A percentile compares a stretch with the other conserved stretches of the same genome.
Evolutionary conservation across 176 grass and related monocot genomes (phyloP).

Genomic region (Bromus sterilis): DNA sequence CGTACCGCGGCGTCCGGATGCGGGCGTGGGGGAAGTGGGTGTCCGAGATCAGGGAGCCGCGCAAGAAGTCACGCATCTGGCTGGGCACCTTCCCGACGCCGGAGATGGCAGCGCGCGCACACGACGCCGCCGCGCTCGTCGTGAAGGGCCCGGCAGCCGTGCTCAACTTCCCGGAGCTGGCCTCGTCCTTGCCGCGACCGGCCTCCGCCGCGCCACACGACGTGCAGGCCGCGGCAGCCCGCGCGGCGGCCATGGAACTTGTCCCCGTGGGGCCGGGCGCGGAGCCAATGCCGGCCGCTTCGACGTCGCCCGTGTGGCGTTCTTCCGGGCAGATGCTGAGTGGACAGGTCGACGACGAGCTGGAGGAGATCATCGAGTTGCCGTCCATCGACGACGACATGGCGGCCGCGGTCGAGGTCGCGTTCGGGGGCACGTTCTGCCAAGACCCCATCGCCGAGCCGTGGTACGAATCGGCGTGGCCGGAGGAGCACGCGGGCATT

Average conservation of each 20-base stretch:
- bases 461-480: conserved; percentile 31
- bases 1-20: conserved; percentile 80
- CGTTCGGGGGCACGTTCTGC: conserved; percentile 10
- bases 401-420: not conserved
- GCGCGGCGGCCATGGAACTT: conserved; percentile 52
- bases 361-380: conserved; percentile 62
- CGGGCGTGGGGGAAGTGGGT: conserved; percentile 91
- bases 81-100: conserved; percentile 77
- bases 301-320: not conserved
- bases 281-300: not conserved
- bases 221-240: conserved; percentile 59
- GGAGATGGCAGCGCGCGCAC: conserved; percentile 85
- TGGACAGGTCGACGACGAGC: conserved; percentile 28
- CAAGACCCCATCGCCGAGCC: not conserved
- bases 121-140: conserved; percentile 66
- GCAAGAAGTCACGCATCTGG: conserved; percentile 95
- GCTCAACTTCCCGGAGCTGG: conserved; percentile 70
- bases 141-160: conserved; percentile 55
- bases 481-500: not conserved
- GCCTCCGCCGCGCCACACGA: conserved; percentile 45
- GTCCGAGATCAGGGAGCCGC: conserved; percentile 87
- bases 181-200: conserved; percentile 45
- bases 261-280: not conserved
- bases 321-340: not conserved
- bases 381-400: conserved; percentile 36